These are phyloP conservation scores for Talaromyces liani DNA, from an alignment of 495 filamentous ascomycete species.

Conservation along the genomic window DNA sequence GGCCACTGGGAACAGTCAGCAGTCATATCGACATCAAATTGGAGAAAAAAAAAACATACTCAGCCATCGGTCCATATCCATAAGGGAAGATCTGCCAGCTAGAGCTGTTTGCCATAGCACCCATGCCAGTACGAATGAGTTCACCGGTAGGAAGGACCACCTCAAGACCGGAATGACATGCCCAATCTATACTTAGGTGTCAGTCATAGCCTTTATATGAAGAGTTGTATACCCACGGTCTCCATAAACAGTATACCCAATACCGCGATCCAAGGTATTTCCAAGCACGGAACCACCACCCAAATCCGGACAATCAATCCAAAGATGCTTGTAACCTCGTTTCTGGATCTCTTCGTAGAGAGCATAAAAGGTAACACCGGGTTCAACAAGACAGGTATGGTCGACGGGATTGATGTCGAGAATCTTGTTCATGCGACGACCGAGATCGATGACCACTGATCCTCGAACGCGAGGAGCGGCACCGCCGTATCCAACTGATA, in stretches of 20 bases:
- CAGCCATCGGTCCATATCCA: slow-evolving; percentile 34
- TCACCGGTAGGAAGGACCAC: slow-evolving; percentile 50
- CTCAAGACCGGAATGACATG: slow-evolving; percentile 44
- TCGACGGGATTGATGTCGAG: slow-evolving; percentile 27
- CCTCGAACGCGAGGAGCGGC: slow-evolving; percentile 47
- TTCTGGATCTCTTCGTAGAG: slow-evolving; percentile 44
- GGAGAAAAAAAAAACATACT: no score
- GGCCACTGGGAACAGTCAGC: slow-evolving; percentile 14
- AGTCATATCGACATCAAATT: no score
- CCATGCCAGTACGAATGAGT: slow-evolving; percentile 52
- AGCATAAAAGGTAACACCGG: slow-evolving; percentile 48
- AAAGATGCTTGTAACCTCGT: slow-evolving; percentile 38
- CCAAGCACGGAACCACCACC: slow-evolving; percentile 51
- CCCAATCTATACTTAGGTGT: not conserved
- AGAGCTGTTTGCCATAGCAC: slow-evolving; percentile 23
- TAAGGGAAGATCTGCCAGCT: slow-evolving; percentile 14
- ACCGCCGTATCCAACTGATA: slow-evolving; percentile 36
- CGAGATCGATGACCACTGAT: slow-evolving; percentile 46
- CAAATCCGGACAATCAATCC: slow-evolving; percentile 47
- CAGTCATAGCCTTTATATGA: not conserved
- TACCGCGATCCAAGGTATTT: slow-evolving; percentile 39
- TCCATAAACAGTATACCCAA: slow-evolving; percentile 33
- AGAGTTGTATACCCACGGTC: slow-evolving; percentile 8
- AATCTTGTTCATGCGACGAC: slow-evolving; percentile 29
- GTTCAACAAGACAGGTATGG: slow-evolving; percentile 24